A percentile compares a stretch with the other conserved stretches of the same genome.
Conservation (phyloP, 2,329 filamentous ascomycete genomes). For the Knoxdaviesia proteae region DNA sequence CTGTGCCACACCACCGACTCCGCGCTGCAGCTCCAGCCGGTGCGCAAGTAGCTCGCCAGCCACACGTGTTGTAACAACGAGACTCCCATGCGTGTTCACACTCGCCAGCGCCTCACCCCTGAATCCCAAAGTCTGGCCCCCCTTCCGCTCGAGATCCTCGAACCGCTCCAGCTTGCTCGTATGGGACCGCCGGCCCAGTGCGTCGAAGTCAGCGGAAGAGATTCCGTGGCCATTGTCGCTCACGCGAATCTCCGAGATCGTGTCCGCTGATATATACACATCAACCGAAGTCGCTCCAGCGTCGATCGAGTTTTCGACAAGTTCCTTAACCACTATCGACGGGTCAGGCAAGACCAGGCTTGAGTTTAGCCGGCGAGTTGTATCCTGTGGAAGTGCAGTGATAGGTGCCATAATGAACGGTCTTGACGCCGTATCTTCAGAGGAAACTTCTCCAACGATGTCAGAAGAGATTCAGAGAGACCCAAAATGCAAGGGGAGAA, state of each 20-base stretch:
- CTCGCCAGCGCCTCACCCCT: slow-evolving; percentile 54
- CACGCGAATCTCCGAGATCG: slow-evolving; percentile 47
- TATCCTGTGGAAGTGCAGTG: slow-evolving; percentile 22
- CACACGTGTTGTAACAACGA: slow-evolving; percentile 43
- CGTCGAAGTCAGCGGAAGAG: slow-evolving; percentile 33
- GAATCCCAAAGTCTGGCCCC: slow-evolving; percentile 47
- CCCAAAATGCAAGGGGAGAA: no score
- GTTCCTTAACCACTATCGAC: slow-evolving; percentile 47
- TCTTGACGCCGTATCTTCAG: no score
- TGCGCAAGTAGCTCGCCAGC: slow-evolving; percentile 37
- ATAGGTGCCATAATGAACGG: slow-evolving; percentile 22
- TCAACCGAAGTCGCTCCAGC: slow-evolving; percentile 46
- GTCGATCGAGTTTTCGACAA: slow-evolving; percentile 60
- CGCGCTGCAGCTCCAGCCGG: slow-evolving; percentile 19
- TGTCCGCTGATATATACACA: slow-evolving; percentile 41
- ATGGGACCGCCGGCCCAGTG: slow-evolving; percentile 43
- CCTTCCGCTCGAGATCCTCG: slow-evolving; percentile 35
- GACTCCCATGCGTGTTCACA: slow-evolving; percentile 34
- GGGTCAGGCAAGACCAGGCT: slow-evolving; percentile 38
- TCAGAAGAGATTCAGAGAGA: no score
- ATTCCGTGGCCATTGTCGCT: slow-evolving; percentile 60
- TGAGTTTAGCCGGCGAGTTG: slow-evolving; percentile 37
- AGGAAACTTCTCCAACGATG: no score
- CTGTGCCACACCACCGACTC: slow-evolving; percentile 11
- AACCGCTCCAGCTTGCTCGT: slow-evolving; percentile 55